Evolutionary conservation across 2,329 filamentous ascomycete genomes (phyloP).

Genomic region (Fusarium xyrophilum): DNA sequence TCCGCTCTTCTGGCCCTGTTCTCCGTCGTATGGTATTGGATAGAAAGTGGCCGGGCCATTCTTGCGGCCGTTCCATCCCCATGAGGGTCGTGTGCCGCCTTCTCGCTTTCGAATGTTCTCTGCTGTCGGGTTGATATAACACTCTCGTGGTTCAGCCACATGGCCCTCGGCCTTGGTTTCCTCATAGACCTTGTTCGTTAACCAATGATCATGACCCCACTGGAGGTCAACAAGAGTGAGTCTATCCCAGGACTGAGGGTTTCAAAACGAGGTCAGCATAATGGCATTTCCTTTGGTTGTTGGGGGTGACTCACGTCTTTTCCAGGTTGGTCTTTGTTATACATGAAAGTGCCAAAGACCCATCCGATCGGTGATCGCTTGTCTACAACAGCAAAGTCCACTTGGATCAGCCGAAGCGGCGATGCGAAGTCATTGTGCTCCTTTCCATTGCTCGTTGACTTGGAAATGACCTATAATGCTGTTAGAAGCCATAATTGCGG

Average conservation of each 20-base stretch:
- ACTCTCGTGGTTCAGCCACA: background rate
- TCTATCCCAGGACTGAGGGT: background rate
- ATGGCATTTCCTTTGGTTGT: rapidly evolving
- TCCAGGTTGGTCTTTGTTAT: background rate
- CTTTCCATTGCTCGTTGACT: background rate
- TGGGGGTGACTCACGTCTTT: background rate
- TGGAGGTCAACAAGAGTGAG: background rate
- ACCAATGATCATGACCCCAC: background rate
- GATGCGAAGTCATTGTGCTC: background rate
- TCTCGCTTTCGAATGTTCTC: background rate
- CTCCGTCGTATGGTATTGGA: background rate
- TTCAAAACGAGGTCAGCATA: background rate
- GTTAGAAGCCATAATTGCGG: rapidly evolving
- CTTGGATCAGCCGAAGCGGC: background rate
- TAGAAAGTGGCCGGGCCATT: constrained; percentile 8
- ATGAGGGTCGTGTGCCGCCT: background rate
- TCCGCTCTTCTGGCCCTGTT: background rate
- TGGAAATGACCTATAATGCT: background rate
- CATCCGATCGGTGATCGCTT: background rate
- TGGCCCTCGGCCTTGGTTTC: background rate
- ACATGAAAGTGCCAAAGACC: background rate
- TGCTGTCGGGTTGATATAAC: background rate
- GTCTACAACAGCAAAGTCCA: background rate
- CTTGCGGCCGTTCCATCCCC: background rate
- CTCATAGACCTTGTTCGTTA: background rate